Conservation (phyloP, 2,329 filamentous ascomycete species). For the Fusarium solani-melongenae region DNA sequence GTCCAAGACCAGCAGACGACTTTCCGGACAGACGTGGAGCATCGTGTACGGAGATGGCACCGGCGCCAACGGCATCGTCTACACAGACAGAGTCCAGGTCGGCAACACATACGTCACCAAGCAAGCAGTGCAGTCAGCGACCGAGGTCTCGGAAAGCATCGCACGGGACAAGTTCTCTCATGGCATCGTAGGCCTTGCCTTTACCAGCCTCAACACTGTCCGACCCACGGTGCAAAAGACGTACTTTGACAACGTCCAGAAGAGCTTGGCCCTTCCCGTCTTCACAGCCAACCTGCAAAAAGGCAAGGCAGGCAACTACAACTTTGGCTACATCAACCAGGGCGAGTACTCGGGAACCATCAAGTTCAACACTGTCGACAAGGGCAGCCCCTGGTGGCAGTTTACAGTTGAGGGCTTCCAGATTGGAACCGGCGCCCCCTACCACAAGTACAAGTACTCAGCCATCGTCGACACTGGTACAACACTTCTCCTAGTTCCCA, state of each 20-base stretch:
- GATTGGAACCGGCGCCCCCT: conserved; percentile 53
- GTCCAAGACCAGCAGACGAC: conserved; percentile 55
- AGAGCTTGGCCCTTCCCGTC: conserved; percentile 44
- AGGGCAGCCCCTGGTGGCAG: conserved; percentile 69
- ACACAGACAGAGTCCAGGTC: conserved; percentile 72
- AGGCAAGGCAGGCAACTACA: conserved; percentile 50
- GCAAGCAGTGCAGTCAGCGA: conserved; percentile 75
- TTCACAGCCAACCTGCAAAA: conserved; percentile 52
- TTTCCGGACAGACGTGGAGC: conserved; percentile 60
- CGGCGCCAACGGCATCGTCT: conserved; percentile 71
- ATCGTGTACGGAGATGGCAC: conserved; percentile 75
- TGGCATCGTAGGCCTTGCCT: conserved; percentile 51
- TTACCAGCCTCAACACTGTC: conserved; percentile 48
- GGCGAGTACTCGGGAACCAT: conserved; percentile 67
- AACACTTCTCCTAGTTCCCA: conserved; percentile 70
- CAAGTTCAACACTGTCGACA: conserved; percentile 64
- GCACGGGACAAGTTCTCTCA: conserved; percentile 48
- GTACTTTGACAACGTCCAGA: conserved; percentile 51
- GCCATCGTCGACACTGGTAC: conserved; percentile 79
- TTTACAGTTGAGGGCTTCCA: conserved; percentile 67
- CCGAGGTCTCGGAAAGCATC: conserved; percentile 61
- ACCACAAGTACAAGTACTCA: conserved; percentile 49
- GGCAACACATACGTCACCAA: conserved; percentile 67
- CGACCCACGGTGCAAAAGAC: conserved; percentile 47
- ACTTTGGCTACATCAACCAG: conserved; percentile 63